Base-by-base conservation (phyloP, 2,329 filamentous ascomycete species). In the Ascochyta lentis region DNA sequence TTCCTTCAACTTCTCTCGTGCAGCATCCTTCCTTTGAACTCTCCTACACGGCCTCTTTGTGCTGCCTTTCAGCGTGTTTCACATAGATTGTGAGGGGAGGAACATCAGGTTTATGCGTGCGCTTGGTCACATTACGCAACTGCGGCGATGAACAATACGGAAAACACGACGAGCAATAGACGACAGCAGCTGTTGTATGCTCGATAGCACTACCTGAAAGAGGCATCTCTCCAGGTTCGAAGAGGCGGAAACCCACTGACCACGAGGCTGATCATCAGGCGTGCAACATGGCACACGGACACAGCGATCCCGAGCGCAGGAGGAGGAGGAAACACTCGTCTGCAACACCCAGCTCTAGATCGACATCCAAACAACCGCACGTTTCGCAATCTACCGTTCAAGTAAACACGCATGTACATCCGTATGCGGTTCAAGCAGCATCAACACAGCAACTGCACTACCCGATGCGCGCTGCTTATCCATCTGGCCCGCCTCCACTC, bases 381-480 rank as follows among this genome's bases (percentile, higher is more conserved):
- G 19, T 46, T 34, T 51, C 55, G 38, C 46, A 58, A 31, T 48
- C 50, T 27, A 15, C 33, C 8, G 12, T 48, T 15, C 45, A 46
- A 13, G 15, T 54, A n/a, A 39, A 46, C 16, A 34, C 56, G 6
- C 44, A 49, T 16, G 44, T 45, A 16, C 44, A 44, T 23, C 43
- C 47, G 6, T 43, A 49, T 34, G 49, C 63, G 5, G 58, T 59
- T 8, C 66, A 64, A 34, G 23, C 47, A 35, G 43, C 47, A n/a
- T 54, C 54, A 29, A 49, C 50, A 13, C 60, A 65, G 42, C 56
- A 57, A 43, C 33, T 49, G n/a, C 38, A 52, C 19, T 52, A 57
- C 37, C 58, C 58, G 15, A 51, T 59, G 26, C 46, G 57, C 27
- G 24, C 45, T 16, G 50, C 52, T 19, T 29, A 46, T 33, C 56